Base-by-base conservation (phyloP, 495 filamentous ascomycete species). In the Parathielavia hyrcaniae region DNA sequence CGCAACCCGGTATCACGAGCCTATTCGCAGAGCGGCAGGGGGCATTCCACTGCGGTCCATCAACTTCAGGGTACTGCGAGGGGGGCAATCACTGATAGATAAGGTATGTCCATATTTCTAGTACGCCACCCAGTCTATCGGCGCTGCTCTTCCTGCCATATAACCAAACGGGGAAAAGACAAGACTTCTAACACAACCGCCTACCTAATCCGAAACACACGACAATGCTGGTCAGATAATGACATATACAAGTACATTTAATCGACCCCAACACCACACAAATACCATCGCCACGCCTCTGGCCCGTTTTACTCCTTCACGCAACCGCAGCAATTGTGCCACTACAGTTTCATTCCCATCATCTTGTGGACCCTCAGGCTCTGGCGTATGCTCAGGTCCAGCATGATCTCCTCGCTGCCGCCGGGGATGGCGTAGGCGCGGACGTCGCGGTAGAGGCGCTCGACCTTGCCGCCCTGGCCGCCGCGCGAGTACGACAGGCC, bases 381-480 rank as follows among this genome's bases (percentile, higher is more conserved):
- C 78, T 98, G 93, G 60, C 93, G 80, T 72, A 98, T 96, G 72
- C 89, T 95, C 64, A 98, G 73, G 77, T 98, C 93, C 61, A 97
- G 75, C 93, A 98, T 98, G 59, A 98, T 98, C 81, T 98, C 93
- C 76, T 98, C 93, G 68, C 83, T 88, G 36, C 93, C 93, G 70
- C 93, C 93, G 5, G 93, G 93, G 63, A 98, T 98, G 49, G 93
- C 92, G 71, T 98, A 98, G 23, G 93, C 93, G 57, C 93, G 79
- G n/a, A 98, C 93, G 75, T 98, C 93, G 57, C 93, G 79, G 71
- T 98, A 98, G 62, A 98, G 75, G 36, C 93, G 75, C 82, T 98
- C 93, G 50, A 98, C 83, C 84, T 98, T 98, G 38, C 83, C 92
- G 58, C 93, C 93, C 75, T 97, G 92, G 23, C 93, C 93, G 55